These are phyloP conservation scores for Neohortaea acidophila DNA, from an alignment of 495 filamentous ascomycete species.

Conservation along the genomic window DNA sequence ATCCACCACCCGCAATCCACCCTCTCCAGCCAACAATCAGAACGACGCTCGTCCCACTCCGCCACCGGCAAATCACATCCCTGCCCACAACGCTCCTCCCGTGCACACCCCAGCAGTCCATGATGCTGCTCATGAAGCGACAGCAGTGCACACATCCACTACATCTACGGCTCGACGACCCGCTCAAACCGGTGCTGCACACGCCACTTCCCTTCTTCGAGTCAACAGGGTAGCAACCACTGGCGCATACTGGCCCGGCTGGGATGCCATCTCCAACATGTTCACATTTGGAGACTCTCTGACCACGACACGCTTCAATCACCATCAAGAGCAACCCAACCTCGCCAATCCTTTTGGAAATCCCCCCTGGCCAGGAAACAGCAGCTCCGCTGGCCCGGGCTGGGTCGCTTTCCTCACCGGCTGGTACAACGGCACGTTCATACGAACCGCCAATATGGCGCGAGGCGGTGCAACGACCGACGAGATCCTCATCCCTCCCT, in stretches of 20 bases:
- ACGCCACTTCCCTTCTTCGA: too few relatives aligned
- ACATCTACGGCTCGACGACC: too few relatives aligned
- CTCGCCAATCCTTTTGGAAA: constrained; percentile 60
- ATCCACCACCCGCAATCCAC: too few relatives aligned
- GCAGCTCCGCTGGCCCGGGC: constrained; percentile 44
- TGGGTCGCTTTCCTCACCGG: constrained; percentile 56
- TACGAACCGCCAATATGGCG: constrained; percentile 54
- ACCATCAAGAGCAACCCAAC: constrained; percentile 41
- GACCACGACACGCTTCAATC: constrained; percentile 52
- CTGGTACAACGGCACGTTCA: constrained; percentile 42
- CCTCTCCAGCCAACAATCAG: too few relatives aligned
- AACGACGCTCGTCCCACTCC: too few relatives aligned
- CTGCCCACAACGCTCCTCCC: too few relatives aligned
- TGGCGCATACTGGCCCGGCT: constrained; percentile 19
- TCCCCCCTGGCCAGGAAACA: constrained; percentile 44
- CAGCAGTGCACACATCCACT: too few relatives aligned
- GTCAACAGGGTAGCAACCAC: too few relatives aligned
- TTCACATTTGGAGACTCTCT: constrained; percentile 42
- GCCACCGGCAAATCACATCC: too few relatives aligned
- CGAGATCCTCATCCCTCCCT: constrained; percentile 39
- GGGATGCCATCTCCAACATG: constrained; percentile 9
- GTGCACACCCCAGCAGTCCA: too few relatives aligned
- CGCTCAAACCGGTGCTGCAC: too few relatives aligned
- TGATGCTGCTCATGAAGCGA: too few relatives aligned
- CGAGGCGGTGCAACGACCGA: constrained; percentile 57